Evolutionary conservation across 1,284 basidiomycete species (phyloP), one percentile per base, ranked within the genome.

Genomic region (Cerrena zonata): DNA sequence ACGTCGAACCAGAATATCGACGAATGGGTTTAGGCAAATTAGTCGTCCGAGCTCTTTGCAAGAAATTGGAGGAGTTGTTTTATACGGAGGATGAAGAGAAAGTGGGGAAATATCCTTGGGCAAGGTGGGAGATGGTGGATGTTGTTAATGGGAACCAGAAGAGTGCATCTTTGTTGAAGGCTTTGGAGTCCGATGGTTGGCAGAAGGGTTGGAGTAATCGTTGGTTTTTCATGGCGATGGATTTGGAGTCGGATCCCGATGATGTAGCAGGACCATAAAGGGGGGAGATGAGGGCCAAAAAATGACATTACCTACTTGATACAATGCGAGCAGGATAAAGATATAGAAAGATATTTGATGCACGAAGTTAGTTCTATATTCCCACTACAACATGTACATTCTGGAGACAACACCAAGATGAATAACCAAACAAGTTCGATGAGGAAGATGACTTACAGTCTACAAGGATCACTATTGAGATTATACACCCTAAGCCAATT

Each of bases 401-500:
- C n/a, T n/a, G n/a, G n/a, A n/a, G n/a, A n/a, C n/a, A n/a, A n/a
- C n/a, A n/a, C n/a, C n/a, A n/a, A n/a, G n/a, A n/a, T n/a, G n/a
- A n/a, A n/a, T n/a, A n/a, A n/a, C n/a, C n/a, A n/a, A n/a, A n/a
- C n/a, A n/a, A n/a, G n/a, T n/a, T n/a, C n/a, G n/a, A 47, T 30
- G 45, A 47, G 5, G 11, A 30, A n/a, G n/a, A n/a, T n/a, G n/a
- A 18, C 26, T 24, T 34, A 12, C 27, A 27, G 4, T 18, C 5
- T 19, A 41, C 7, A n/a, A 7, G 39, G 7, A 19, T 7, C 39
- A n/a, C 39, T 41, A 5, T n/a, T 47, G n/a, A n/a, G n/a, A n/a
- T n/a, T n/a, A n/a, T n/a, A n/a, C 15, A 19, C 30, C 21, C 47
- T 69, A 91, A 36, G 80, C 86, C 47, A 91, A 75, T 60, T 94